Conservation (phyloP, 1,284 basidiomycete species). For the Trametes sp. region DNA sequence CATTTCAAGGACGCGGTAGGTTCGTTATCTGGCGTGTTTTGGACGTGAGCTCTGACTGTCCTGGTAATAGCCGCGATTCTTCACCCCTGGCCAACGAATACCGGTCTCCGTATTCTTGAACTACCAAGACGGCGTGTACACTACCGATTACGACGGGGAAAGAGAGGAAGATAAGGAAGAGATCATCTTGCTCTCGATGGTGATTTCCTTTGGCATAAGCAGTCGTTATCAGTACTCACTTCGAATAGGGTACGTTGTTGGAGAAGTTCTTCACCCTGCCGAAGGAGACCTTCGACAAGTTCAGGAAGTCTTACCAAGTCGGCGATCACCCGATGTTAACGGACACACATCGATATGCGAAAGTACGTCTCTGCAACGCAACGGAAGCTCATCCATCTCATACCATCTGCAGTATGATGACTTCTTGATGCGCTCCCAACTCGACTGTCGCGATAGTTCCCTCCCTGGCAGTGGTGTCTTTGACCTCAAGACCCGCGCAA, state of each 20-base stretch:
- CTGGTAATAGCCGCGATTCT: conserved; percentile 58
- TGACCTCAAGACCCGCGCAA: conserved; percentile 96
- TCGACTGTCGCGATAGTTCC: conserved; percentile 86
- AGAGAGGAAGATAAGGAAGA: conserved; percentile 64
- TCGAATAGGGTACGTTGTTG: conserved; percentile 81
- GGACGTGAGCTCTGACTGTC: not conserved
- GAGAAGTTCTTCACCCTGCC: conserved; percentile 89
- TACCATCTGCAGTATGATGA: conserved; percentile 60
- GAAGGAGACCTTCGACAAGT: conserved; percentile 68
- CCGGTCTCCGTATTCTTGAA: conserved; percentile 79
- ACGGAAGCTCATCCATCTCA: not conserved
- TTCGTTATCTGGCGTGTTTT: conserved; percentile 7
- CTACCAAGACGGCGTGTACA: conserved; percentile 74
- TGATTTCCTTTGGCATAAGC: conserved; percentile 35
- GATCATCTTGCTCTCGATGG: conserved; percentile 78
- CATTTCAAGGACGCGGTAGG: conserved; percentile 70
- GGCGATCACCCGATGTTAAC: conserved; percentile 44
- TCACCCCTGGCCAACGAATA: conserved; percentile 84
- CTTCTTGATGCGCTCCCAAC: conserved; percentile 94
- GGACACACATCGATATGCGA: conserved; percentile 74
- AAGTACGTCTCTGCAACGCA: conserved; percentile 55
- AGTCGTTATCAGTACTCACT: not conserved
- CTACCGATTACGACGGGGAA: conserved; percentile 77
- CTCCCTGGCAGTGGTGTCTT: conserved; percentile 93
- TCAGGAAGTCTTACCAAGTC: conserved; percentile 56